Percentiles rank a stretch among this genome's conserved stretches.
phyloP scores from a whole-genome alignment of 305 asterid species.

The Solanum hybrid region DNA sequence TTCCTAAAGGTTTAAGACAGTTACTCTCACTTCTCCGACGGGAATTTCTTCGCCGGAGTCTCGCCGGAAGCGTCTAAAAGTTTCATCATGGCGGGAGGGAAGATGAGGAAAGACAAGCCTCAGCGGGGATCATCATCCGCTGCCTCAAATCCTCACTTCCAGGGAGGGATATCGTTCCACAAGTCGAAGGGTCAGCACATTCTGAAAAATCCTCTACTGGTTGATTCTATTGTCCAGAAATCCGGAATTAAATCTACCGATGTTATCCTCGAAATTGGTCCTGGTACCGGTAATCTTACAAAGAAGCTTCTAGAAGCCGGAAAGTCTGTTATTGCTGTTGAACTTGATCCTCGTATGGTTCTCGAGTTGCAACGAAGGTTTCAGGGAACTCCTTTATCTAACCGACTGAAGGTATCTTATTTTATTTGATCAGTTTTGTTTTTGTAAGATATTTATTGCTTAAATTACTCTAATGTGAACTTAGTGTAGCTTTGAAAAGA shows the following conservation, averaged over 20 bases:
- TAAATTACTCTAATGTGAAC: neutral
- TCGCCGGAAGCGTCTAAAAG: neutral
- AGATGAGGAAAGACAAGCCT: conserved; percentile 50
- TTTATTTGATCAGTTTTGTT: neutral
- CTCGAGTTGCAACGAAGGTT: conserved; percentile 86
- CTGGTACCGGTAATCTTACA: conserved; percentile 95
- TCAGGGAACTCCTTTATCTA: conserved; percentile 68
- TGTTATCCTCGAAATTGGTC: conserved; percentile 85
- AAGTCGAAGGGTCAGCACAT: conserved; percentile 97
- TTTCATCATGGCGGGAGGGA: conserved; percentile 65
- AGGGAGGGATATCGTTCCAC: conserved; percentile 91
- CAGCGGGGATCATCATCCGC: conserved; percentile 27
- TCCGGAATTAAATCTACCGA: conserved; percentile 87
- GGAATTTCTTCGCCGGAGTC: neutral
- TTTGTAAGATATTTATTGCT: neutral
- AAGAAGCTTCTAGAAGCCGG: conserved; percentile 96
- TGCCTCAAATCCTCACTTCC: conserved; percentile 51
- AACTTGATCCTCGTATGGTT: conserved; percentile 97
- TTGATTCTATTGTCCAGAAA: conserved; percentile 77
- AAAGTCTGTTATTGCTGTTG: conserved; percentile 85
- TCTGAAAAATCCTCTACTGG: conserved; percentile 68
- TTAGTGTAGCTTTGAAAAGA: neutral
- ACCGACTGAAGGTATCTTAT: conserved; percentile 44
- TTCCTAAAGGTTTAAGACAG: neutral
- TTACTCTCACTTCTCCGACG: neutral